phyloP scores from a whole-genome alignment of 306 rosid species.

The Cajanus cajan region DNA sequence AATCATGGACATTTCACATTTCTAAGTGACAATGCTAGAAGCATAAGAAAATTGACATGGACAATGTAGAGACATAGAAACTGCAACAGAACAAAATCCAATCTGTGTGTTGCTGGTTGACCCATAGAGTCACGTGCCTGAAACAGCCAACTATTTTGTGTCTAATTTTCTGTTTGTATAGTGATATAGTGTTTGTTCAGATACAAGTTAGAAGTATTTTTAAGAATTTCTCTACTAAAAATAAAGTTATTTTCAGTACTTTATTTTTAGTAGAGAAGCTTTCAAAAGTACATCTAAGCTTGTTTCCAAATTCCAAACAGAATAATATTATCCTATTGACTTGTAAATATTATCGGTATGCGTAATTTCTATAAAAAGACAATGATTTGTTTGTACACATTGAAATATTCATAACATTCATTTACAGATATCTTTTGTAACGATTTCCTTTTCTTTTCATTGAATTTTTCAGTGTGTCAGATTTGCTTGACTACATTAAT shows the following conservation, averaged over 20 bases:
- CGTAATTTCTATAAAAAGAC: neutral
- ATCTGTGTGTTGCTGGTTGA: neutral
- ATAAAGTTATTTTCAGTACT: too few species aligned
- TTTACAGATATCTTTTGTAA: neutral
- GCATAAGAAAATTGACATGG: neutral
- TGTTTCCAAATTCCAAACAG: too few species aligned
- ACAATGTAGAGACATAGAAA: neutral
- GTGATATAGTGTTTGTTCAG: neutral
- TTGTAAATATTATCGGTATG: conserved; percentile 9
- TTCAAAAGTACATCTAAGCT: too few species aligned
- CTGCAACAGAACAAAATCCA: neutral
- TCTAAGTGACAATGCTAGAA: conserved; percentile 5
- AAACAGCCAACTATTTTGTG: neutral
- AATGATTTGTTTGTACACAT: neutral
- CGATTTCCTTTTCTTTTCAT: conserved; percentile 7
- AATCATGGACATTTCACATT: neutral
- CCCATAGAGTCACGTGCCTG: neutral
- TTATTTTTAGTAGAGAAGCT: too few species aligned
- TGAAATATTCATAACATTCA: neutral
- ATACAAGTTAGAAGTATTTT: too few species aligned
- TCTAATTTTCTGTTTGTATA: neutral
- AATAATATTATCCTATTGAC: neutral
- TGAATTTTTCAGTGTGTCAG: conserved; percentile 78
- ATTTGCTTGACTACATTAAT: conserved; percentile 93
- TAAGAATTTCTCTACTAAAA: too few species aligned